Evolutionary conservation across 768 basidiomycete genomes (phyloP).

Genomic region (Ramaria rubella): DNA sequence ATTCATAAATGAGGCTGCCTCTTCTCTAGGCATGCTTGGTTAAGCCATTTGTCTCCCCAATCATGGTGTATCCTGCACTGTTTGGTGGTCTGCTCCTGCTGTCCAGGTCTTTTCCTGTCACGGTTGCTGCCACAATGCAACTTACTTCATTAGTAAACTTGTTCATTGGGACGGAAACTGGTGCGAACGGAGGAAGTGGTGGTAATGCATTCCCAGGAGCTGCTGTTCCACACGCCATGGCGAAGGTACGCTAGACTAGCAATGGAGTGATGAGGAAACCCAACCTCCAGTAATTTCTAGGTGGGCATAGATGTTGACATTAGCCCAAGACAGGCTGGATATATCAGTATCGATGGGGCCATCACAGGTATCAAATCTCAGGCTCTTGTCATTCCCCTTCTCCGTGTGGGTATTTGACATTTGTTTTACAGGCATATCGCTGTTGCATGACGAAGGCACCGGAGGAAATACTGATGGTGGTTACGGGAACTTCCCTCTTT

Average conservation of each 20-base stretch:
- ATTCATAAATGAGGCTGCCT: no score
- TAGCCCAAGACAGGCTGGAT: conserved; percentile 44
- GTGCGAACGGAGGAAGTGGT: conserved; percentile 39
- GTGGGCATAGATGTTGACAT: conserved; percentile 47
- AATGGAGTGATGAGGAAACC: background rate
- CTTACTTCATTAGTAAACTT: conserved; percentile 43
- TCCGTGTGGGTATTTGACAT: no score
- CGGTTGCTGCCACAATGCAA: conserved; percentile 12
- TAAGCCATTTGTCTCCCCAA: no score
- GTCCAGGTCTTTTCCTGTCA: background rate
- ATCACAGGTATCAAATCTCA: conserved; percentile 14
- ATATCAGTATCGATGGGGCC: conserved; percentile 37
- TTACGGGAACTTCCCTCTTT: conserved; percentile 46
- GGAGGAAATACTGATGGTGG: conserved; percentile 46
- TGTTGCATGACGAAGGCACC: conserved; percentile 50
- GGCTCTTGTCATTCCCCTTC: background rate
- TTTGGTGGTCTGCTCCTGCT: background rate
- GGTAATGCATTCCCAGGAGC: conserved; percentile 47
- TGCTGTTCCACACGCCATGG: conserved; percentile 47
- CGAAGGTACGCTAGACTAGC: conserved; percentile 29
- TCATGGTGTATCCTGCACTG: no score
- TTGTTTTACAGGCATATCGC: conserved; percentile 38
- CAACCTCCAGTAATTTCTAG: conserved; percentile 17
- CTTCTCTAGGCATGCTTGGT: no score
- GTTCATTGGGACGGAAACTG: conserved; percentile 45